phyloP scores from a whole-genome alignment of 2,329 filamentous ascomycete genomes.

The Ophiocordyceps camponoti-saundersi region DNA sequence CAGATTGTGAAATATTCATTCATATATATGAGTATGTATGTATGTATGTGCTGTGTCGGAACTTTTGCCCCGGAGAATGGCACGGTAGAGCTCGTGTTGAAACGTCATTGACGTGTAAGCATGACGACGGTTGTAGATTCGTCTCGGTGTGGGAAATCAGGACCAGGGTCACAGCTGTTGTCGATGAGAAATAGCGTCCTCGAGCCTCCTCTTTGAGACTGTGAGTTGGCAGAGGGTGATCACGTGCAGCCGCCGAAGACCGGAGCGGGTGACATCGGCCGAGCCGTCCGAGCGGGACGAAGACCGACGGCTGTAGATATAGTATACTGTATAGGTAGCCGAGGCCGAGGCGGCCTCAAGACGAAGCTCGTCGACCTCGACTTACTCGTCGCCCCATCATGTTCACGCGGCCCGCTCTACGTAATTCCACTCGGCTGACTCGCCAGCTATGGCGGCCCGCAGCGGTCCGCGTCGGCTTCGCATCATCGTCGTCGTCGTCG shows the following conservation, averaged over 20 bases:
- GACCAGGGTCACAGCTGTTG: no score
- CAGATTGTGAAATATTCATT: background rate
- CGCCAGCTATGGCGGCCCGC: constrained; percentile 8
- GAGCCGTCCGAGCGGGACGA: background rate
- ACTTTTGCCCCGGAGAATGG: no score
- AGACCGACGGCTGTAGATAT: background rate
- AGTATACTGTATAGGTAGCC: background rate
- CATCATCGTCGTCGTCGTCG: constrained; percentile 15
- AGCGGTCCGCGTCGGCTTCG: constrained; percentile 14
- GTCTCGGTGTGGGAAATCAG: no score
- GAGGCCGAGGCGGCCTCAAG: background rate
- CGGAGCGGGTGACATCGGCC: background rate
- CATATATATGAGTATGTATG: background rate
- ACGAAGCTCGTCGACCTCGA: background rate
- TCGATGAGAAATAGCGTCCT: no score
- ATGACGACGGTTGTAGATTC: no score
- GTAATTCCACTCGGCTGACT: constrained; percentile 1
- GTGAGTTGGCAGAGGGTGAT: background rate
- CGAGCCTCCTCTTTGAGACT: background rate
- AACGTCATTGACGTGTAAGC: no score
- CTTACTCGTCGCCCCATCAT: background rate
- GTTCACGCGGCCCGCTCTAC: background rate
- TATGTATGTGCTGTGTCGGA: background rate
- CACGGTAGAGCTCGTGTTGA: no score
- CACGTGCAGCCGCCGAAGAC: background rate